Conservation (phyloP, 345 rosid genomes). For the Ricinus communis region DNA sequence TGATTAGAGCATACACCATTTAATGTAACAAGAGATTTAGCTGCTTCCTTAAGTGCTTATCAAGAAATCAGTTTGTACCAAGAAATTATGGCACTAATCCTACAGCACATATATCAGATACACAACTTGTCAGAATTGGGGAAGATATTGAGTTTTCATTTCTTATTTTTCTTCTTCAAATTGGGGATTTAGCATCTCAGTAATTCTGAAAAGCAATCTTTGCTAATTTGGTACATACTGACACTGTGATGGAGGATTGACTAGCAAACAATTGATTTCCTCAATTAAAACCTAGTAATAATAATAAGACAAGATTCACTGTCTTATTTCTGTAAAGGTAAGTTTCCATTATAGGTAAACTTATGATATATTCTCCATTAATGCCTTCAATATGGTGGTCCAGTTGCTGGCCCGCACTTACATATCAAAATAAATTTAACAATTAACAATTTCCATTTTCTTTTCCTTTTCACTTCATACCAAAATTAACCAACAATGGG, state of each 20-base stretch:
- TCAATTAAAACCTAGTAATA: background rate
- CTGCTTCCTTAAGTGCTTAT: background rate
- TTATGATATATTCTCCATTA: conserved; percentile 1
- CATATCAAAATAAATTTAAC: background rate
- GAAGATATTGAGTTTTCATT: too few species aligned
- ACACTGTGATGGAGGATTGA: background rate
- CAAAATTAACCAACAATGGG: background rate
- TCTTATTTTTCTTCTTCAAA: background rate
- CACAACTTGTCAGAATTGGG: too few species aligned
- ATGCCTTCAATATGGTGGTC: conserved; percentile 12
- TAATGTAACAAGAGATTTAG: background rate
- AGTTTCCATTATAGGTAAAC: conserved; percentile 23
- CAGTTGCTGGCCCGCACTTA: background rate
- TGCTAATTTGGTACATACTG: conserved; percentile 8
- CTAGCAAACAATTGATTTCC: background rate
- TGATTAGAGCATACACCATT: background rate
- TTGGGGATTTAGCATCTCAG: background rate
- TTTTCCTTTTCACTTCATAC: background rate
- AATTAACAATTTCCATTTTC: background rate
- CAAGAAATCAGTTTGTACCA: background rate
- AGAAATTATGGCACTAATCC: too few species aligned
- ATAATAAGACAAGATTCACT: conserved; percentile 12
- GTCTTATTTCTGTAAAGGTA: conserved; percentile 17
- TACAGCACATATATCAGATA: too few species aligned
- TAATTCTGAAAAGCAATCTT: background rate